Evolutionary conservation across 2,329 filamentous ascomycete genomes (phyloP).

Genomic region (Fusarium tuaranense): DNA sequence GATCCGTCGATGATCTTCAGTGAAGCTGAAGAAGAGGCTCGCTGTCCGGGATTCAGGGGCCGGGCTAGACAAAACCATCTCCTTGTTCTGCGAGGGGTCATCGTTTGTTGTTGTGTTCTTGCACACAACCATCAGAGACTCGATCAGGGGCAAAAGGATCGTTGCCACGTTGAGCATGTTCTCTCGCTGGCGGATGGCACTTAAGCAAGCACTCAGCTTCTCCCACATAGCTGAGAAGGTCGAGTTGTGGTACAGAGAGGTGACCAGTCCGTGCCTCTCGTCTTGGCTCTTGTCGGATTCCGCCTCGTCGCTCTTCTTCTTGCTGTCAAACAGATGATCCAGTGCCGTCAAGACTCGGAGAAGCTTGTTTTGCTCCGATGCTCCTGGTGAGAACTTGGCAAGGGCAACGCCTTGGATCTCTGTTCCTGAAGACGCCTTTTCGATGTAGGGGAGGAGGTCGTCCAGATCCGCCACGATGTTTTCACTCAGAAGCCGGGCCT

Average conservation of each 20-base stretch:
- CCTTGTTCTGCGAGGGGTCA: slow-evolving; percentile 68
- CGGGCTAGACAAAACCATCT: slow-evolving; percentile 80
- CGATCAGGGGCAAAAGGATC: slow-evolving; percentile 92
- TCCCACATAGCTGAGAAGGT: slow-evolving; percentile 94
- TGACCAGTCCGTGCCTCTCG: slow-evolving; percentile 86
- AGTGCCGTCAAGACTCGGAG: slow-evolving; percentile 92
- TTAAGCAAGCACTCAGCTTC: slow-evolving; percentile 89
- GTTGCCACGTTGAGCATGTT: slow-evolving; percentile 98
- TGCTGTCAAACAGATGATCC: slow-evolving; percentile 93
- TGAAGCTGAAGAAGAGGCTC: slow-evolving; percentile 95
- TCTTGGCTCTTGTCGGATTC: slow-evolving; percentile 65
- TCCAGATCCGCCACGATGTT: slow-evolving; percentile 87
- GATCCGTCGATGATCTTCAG: slow-evolving; percentile 96
- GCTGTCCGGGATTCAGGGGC: slow-evolving; percentile 84
- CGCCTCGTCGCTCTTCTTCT: slow-evolving; percentile 67
- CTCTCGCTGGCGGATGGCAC: slow-evolving; percentile 88
- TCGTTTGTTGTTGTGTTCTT: slow-evolving; percentile 93
- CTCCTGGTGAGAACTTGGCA: slow-evolving; percentile 94
- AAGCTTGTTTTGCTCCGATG: slow-evolving; percentile 96
- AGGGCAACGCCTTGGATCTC: slow-evolving; percentile 96
- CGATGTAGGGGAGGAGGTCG: slow-evolving; percentile 86
- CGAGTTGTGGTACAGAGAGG: slow-evolving; percentile 88
- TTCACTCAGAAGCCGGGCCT: slow-evolving; percentile 86
- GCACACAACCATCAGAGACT: slow-evolving; percentile 98
- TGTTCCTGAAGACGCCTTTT: slow-evolving; percentile 86